Conservation (phyloP, 768 basidiomycete genomes). For the Leccinum arenicola region DNA sequence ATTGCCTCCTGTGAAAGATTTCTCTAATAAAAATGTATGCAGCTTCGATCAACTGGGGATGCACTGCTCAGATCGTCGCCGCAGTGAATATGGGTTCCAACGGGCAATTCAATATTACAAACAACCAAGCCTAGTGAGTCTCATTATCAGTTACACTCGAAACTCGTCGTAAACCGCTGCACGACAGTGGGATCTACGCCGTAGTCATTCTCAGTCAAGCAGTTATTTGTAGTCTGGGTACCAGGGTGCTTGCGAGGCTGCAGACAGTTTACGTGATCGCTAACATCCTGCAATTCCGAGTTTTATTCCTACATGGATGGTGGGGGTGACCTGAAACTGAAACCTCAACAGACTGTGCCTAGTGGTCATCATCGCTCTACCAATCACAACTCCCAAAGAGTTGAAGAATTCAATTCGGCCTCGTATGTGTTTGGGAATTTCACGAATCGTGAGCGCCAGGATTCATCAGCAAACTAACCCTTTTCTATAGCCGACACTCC, state of each 20-base stretch:
- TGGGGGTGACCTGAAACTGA: background rate
- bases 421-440: conserved; percentile 61
- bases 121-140: conserved; percentile 44
- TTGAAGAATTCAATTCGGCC: conserved; percentile 48
- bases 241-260: conserved; percentile 58
- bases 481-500: no score
- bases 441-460: conserved; percentile 43
- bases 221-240: conserved; percentile 61
- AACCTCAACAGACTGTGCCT: conserved; percentile 13
- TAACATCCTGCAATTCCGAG: conserved; percentile 35
- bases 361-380: conserved; percentile 51
- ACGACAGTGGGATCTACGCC: conserved; percentile 56
- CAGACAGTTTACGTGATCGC: conserved; percentile 49
- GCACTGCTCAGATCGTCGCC: conserved; percentile 60
- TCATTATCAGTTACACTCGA: conserved; percentile 28
- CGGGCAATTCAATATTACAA: conserved; percentile 33
- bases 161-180: conserved; percentile 37
- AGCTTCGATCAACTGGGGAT: conserved; percentile 64
- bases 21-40: conserved; percentile 8
- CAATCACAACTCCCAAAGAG: conserved; percentile 56
- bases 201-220: conserved; percentile 61
- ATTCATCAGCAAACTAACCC: no score
- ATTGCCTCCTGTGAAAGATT: background rate
- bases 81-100: conserved; percentile 55
- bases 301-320: background rate